Base-by-base conservation (phyloP, 768 basidiomycete genomes). In the Termitomyces sp. region DNA sequence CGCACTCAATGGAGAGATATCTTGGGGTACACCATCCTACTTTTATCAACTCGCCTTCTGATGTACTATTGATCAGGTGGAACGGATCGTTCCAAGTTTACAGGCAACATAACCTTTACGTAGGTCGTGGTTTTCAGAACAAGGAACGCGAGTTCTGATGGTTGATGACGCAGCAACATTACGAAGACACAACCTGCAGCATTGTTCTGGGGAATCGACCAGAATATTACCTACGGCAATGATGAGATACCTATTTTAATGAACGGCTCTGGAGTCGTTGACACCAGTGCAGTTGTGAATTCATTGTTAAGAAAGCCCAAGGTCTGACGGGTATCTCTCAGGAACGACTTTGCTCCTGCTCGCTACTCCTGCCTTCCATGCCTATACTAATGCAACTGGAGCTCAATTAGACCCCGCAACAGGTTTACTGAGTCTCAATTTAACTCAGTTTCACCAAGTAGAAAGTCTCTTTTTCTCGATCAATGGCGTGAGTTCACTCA, bases 391-490 rank as follows among this genome's bases (percentile, higher is more conserved):
- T 13, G 76, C 74, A 9, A 85, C 82, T 10, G 80, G 82, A 38
- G 83, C 71, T 16, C 71, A 73, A 33, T 33, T 54, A 4, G 79
- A 80, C 64, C 20, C 14, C 26, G 60, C 36, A 5, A 78, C 76
- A 20, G 84, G 85, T 38, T 72, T 89, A 53, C 76, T 88, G 48
- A 72, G 69, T 55, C 61, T 89, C 57, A 85, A 82, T 0, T 43
- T 71, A 2, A 62, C 77, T 8, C 83, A 87, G 67, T 87, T 80
- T 62, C n/a, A n/a, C 53, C 64, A 2, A 75, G 69, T 90, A 51
- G 62, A 86, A 71, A 81, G 77, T 67, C 70, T 89, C 62, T 73
- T 79, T 73, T 87, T 89, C 73, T 74, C 71, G 58, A 75, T 83
- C 59, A 77, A 75, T 51, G 76, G 77, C 41, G 83, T 82, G 63